A percentile compares a stretch with the other conserved stretches of the same genome.
phyloP scores from a whole-genome alignment of 352 stramenopile genomes.

The Pythium dissimile region DNA sequence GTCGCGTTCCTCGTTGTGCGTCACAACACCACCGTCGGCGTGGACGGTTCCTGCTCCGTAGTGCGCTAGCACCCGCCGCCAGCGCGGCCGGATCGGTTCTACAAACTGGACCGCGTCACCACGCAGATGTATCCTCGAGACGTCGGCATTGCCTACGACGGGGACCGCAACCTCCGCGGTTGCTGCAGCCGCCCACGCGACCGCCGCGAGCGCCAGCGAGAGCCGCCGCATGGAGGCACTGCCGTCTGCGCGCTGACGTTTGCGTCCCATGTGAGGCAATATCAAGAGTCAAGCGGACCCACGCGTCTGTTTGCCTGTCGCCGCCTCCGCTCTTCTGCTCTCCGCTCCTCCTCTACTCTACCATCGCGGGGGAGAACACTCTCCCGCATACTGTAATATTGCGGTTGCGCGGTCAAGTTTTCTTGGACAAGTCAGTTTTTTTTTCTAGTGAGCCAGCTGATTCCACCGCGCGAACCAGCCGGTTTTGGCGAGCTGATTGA shows the following conservation, averaged over 20 bases:
- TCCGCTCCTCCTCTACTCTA: background rate
- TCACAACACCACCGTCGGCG: background rate
- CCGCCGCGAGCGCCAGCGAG: background rate
- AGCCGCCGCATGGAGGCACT: background rate
- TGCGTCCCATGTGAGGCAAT: constrained; percentile 4
- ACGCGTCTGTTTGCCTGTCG: no score
- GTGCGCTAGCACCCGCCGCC: background rate
- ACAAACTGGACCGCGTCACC: background rate
- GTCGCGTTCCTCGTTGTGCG: constrained; percentile 1
- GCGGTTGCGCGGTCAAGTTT: background rate
- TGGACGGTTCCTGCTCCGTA: background rate
- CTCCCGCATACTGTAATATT: background rate
- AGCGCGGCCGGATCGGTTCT: background rate
- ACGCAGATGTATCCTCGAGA: background rate
- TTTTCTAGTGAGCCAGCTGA: constrained; percentile 9
- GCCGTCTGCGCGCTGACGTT: constrained; percentile 5
- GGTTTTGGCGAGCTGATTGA: background rate
- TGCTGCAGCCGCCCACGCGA: background rate
- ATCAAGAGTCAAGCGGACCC: no score
- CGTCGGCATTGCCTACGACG: background rate
- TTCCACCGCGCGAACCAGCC: background rate
- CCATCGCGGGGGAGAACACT: background rate
- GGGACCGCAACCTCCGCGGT: background rate
- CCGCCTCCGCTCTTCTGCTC: background rate
- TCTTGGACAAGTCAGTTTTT: constrained; percentile 3